Conservation (phyloP, 805 yeast species). For the Candida awuae region DNA sequence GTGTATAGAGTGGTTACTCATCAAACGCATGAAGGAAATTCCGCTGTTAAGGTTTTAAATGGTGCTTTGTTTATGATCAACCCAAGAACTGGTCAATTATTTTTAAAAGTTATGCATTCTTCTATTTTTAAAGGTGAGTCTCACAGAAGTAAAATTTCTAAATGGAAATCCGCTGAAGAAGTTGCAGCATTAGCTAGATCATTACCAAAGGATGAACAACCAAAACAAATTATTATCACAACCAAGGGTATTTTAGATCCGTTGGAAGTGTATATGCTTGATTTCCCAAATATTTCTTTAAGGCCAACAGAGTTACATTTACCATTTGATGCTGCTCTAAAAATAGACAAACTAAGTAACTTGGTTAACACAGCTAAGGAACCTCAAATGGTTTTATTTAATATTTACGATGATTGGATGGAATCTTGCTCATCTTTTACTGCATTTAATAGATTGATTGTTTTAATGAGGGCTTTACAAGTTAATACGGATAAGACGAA, state of each 20-base stretch:
- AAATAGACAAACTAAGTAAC: slow-evolving; percentile 70
- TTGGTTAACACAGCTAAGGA: slow-evolving; percentile 80
- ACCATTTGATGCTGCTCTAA: slow-evolving; percentile 83
- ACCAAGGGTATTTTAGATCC: slow-evolving; percentile 92
- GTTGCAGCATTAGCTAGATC: slow-evolving; percentile 87
- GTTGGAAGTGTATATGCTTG: slow-evolving; percentile 91
- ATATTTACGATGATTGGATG: slow-evolving; percentile 93
- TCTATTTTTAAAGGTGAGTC: slow-evolving; percentile 97
- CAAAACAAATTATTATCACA: slow-evolving; percentile 83
- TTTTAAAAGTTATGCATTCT: slow-evolving; percentile 82
- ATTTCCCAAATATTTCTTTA: slow-evolving; percentile 85
- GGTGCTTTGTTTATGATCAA: slow-evolving; percentile 88
- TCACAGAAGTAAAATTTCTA: slow-evolving; percentile 84
- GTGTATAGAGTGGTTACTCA: slow-evolving; percentile 91
- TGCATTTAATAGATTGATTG: slow-evolving; percentile 81
- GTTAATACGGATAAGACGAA: slow-evolving; percentile 72
- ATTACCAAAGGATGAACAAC: slow-evolving; percentile 88
- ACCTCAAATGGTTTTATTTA: slow-evolving; percentile 86
- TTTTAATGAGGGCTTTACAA: slow-evolving; percentile 75
- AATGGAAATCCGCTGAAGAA: slow-evolving; percentile 98
- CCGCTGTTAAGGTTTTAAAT: slow-evolving; percentile 85
- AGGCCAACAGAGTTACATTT: slow-evolving; percentile 82
- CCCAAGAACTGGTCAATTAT: slow-evolving; percentile 86
- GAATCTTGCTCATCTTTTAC: slow-evolving; percentile 77
- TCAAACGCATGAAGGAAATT: slow-evolving; percentile 85